Evolutionary conservation across 768 basidiomycete species (phyloP), one percentile per base, ranked within the genome.

Genomic region (Leccinellum luteum): DNA sequence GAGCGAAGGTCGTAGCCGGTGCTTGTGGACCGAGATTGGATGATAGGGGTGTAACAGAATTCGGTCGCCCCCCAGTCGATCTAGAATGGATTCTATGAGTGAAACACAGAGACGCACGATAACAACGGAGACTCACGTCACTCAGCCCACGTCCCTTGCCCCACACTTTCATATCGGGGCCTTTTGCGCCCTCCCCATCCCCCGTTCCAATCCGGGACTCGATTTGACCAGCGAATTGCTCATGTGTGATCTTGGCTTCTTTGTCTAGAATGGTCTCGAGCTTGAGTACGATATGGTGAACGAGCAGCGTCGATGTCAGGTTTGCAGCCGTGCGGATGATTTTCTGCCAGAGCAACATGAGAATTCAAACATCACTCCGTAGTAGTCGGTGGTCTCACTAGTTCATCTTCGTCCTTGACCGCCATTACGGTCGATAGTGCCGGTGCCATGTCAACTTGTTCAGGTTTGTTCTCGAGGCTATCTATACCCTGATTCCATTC

Each of bases 151-250:
- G 85, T 14, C 85, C 88, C 67, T 90, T 86, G 65, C 79, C 83
- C 94, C 96, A 98, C 17, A 96, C 85, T 68, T 87, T 93, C 86
- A 89, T 92, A 69, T 98, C 94, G 5, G 94, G 92, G 2, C 88
- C 88, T 66, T 91, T 93, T 3, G 84, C 85, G 58, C 80, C 80
- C 44, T 80, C 84, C 3, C 69, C 71, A 23, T 72, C 70, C 17
- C 87, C 90, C 19, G 88, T 91, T 12, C 95, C 96, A 58, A 98
- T 79, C 50, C 94, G 84, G 10, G 82, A 81, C 74, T 99, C 96
- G 49, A 98, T 89, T 71, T 93, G 86, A 32, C 85, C 81, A 6
- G 92, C 85, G 43, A 98, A 84, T 65, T 85, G 79, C 63, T 94
- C 92, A 66, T 99, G 96, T 0, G 92, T 82, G 30, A 97, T 89